phyloP scores from a whole-genome alignment of 805 yeast genomes.

The Nakazawaea laoshanensis region DNA sequence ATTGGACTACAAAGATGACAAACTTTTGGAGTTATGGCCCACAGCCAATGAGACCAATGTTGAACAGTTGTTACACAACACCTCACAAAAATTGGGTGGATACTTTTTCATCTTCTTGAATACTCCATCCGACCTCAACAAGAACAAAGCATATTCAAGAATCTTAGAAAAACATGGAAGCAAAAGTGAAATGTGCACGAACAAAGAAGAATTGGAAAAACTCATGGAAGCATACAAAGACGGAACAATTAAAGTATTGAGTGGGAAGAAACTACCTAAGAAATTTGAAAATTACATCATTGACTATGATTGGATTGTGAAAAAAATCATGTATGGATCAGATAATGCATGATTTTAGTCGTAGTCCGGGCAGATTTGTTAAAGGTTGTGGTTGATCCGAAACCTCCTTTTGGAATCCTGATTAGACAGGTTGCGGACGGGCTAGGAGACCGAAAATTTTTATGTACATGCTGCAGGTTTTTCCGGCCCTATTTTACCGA shows the following conservation, averaged over 20 bases:
- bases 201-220: conserved; percentile 1
- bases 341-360: background rate
- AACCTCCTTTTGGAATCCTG: too few relatives aligned
- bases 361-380: too few relatives aligned
- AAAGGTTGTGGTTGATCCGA: too few relatives aligned
- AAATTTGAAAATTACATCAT: background rate
- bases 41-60: background rate
- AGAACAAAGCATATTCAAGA: conserved; percentile 5
- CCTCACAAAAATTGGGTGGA: background rate
- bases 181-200: conserved; percentile 1
- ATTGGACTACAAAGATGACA: conserved; percentile 4
- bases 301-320: conserved; percentile 10
- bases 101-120: background rate
- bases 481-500: too few relatives aligned
- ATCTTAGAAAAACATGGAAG: conserved; percentile 9
- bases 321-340: conserved; percentile 7
- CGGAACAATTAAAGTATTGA: conserved; percentile 1
- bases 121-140: conserved; percentile 1
- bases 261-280: conserved; percentile 5
- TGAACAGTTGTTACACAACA: background rate
- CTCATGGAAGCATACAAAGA: background rate
- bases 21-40: conserved; percentile 8
- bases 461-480: too few relatives aligned
- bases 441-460: too few relatives aligned
- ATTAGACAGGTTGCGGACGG: too few relatives aligned